A percentile compares a stretch with the other conserved stretches of the same genome.
Conservation (phyloP, 1,139 yeast species). For the Wickerhamiella pararugosa region DNA sequence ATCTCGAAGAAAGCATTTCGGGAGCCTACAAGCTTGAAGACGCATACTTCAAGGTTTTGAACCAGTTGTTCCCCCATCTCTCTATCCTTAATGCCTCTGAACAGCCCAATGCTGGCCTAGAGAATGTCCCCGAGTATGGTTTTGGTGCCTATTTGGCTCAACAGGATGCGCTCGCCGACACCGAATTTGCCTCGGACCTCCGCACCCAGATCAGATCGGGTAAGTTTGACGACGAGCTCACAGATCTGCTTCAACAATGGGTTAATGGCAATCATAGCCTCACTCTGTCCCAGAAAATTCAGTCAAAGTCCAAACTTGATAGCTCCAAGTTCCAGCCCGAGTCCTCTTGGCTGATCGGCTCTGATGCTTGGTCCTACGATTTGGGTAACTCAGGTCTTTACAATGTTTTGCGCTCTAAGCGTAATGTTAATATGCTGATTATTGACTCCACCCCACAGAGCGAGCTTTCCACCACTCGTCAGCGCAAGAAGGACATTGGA, state of each 20-base stretch:
- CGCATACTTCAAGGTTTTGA: slow-evolving; percentile 61
- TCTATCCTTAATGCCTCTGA: slow-evolving; percentile 46
- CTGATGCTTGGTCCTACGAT: slow-evolving; percentile 93
- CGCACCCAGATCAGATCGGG: slow-evolving; percentile 35
- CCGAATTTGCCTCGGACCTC: slow-evolving; percentile 34
- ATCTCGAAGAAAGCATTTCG: slow-evolving; percentile 12
- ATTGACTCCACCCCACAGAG: slow-evolving; percentile 84
- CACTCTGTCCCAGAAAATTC: slow-evolving; percentile 26
- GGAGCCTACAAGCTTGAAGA: slow-evolving; percentile 47
- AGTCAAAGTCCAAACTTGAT: slow-evolving; percentile 35
- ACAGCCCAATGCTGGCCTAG: slow-evolving; percentile 27
- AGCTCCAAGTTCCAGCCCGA: slow-evolving; percentile 33
- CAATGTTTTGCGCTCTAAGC: slow-evolving; percentile 58
- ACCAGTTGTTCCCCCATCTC: slow-evolving; percentile 45
- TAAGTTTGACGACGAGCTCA: slow-evolving; percentile 34
- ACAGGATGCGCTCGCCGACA: slow-evolving; percentile 26
- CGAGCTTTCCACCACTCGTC: slow-evolving; percentile 21
- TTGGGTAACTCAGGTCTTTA: slow-evolving; percentile 88
- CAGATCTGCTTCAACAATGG: slow-evolving; percentile 57
- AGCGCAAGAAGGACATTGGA: slow-evolving; percentile 85
- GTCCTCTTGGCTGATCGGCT: slow-evolving; percentile 70
- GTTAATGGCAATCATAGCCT: slow-evolving; percentile 24
- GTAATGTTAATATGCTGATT: slow-evolving; percentile 69
- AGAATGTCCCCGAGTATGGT: slow-evolving; percentile 65
- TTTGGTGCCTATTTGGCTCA: slow-evolving; percentile 58